A percentile compares a stretch with the other conserved stretches of the same genome.
These are phyloP conservation scores for Trypanosoma conorhini DNA, from an alignment of 208 protist species.

Conservation along the genomic window DNA sequence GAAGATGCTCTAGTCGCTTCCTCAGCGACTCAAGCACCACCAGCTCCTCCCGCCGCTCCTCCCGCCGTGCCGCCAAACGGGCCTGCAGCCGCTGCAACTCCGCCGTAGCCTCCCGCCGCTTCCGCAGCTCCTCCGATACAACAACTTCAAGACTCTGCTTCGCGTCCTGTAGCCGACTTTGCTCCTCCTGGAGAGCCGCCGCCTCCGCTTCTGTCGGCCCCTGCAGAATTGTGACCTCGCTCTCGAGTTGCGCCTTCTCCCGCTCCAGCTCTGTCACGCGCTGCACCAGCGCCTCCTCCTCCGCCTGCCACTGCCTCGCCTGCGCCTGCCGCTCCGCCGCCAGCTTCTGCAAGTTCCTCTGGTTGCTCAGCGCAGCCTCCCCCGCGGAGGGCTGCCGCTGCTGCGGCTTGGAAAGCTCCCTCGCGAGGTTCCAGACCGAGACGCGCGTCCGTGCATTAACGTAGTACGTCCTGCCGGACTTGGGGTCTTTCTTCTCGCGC, in stretches of 20 bases:
- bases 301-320: conserved; percentile 28
- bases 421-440: conserved; percentile 41
- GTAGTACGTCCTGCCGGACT: conserved; percentile 37
- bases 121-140: conserved; percentile 47
- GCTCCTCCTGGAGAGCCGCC: conserved; percentile 27
- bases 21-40: conserved; percentile 23
- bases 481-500: conserved; percentile 30
- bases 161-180: conserved; percentile 31
- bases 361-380: background rate
- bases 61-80: background rate
- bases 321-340: conserved; percentile 1
- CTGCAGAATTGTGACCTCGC: conserved; percentile 35
- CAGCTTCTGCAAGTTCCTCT: background rate
- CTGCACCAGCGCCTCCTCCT: conserved; percentile 31
- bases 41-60: conserved; percentile 26
- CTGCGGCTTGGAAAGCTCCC: conserved; percentile 22
- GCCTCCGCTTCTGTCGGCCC: conserved; percentile 33
- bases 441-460: conserved; percentile 26
- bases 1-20: conserved; percentile 15
- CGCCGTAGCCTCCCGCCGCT: conserved; percentile 3
- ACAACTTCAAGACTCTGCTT: conserved; percentile 43
- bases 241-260: conserved; percentile 36
- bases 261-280: conserved; percentile 31
- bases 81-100: conserved; percentile 18
- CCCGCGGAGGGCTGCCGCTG: background rate